Percentiles rank a stretch among this genome's conserved stretches.
phyloP scores from a whole-genome alignment of 2,329 filamentous ascomycete genomes.

The Botrytis sinoallii region DNA sequence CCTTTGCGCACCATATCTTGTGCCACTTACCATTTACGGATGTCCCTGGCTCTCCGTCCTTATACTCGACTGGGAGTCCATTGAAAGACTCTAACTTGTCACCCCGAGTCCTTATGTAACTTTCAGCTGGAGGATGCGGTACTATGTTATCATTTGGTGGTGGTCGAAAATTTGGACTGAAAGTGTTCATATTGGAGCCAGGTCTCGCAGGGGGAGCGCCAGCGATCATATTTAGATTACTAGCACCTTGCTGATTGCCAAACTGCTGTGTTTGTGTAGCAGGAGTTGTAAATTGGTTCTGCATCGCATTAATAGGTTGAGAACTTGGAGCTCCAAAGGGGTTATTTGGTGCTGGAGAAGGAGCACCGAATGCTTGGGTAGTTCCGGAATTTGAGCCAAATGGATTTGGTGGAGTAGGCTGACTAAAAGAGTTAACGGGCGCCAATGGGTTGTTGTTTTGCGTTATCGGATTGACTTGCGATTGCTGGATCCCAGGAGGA shows the following conservation, averaged over 20 bases:
- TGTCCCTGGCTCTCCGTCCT: constrained; percentile 49
- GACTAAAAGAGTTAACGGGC: constrained; percentile 37
- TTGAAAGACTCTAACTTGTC: constrained; percentile 57
- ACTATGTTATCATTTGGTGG: constrained; percentile 11
- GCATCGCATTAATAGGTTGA: neutral
- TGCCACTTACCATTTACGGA: constrained; percentile 55
- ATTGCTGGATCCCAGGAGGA: constrained; percentile 7
- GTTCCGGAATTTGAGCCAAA: neutral
- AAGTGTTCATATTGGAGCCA: neutral
- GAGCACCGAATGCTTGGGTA: constrained; percentile 44
- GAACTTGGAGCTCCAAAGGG: constrained; percentile 18
- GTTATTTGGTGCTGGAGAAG: constrained; percentile 15
- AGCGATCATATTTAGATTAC: neutral
- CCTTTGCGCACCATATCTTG: constrained; percentile 71
- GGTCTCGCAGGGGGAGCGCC: neutral
- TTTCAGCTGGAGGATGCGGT: constrained; percentile 23
- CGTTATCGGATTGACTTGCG: neutral
- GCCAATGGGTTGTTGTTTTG: constrained; percentile 18
- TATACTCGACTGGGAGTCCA: constrained; percentile 59
- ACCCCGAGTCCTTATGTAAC: constrained; percentile 27
- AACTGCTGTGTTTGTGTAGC: neutral
- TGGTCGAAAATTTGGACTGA: constrained; percentile 18
- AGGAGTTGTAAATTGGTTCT: neutral
- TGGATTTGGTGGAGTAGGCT: constrained; percentile 40
- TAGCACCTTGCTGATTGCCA: neutral